Evolutionary conservation across 148 eudicot genomes (phyloP).

Genomic region (Silene latifolia): DNA sequence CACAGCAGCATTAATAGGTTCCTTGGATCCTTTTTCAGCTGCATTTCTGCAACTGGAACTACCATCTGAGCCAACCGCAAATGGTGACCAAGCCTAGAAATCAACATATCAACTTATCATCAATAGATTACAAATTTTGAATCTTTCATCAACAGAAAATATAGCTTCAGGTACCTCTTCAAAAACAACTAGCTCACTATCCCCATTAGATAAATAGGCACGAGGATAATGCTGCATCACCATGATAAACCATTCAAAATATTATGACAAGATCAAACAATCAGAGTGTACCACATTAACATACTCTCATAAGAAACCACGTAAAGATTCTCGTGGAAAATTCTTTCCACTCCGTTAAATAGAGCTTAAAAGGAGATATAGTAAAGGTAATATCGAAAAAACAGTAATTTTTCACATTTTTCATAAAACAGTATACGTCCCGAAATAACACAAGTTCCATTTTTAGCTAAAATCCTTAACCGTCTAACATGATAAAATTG

Average conservation of each 20-base stretch:
- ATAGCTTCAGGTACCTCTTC: slow-evolving; percentile 50
- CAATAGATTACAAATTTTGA: background rate
- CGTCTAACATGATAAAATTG: background rate
- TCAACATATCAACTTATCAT: background rate
- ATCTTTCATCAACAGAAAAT: background rate
- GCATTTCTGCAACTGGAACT: slow-evolving; percentile 28
- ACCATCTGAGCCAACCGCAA: slow-evolving; percentile 45
- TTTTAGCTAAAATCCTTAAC: background rate
- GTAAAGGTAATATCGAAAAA: too few relatives aligned
- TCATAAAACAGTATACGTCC: too few relatives aligned
- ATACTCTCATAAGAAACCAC: background rate
- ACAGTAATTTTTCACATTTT: too few relatives aligned
- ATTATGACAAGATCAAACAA: background rate
- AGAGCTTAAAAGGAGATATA: too few relatives aligned
- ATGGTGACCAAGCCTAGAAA: slow-evolving; percentile 84
- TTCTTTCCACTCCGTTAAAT: background rate
- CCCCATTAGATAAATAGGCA: slow-evolving; percentile 33
- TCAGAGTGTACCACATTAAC: background rate
- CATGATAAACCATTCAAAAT: background rate
- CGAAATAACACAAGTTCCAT: background rate
- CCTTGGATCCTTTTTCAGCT: slow-evolving; percentile 28
- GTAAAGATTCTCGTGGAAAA: background rate
- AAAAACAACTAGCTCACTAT: slow-evolving; percentile 41
- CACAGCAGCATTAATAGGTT: slow-evolving; percentile 54
- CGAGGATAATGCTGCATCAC: slow-evolving; percentile 65